Base-by-base conservation (phyloP, 768 basidiomycete genomes). In the Psilocybe cyanescens region DNA sequence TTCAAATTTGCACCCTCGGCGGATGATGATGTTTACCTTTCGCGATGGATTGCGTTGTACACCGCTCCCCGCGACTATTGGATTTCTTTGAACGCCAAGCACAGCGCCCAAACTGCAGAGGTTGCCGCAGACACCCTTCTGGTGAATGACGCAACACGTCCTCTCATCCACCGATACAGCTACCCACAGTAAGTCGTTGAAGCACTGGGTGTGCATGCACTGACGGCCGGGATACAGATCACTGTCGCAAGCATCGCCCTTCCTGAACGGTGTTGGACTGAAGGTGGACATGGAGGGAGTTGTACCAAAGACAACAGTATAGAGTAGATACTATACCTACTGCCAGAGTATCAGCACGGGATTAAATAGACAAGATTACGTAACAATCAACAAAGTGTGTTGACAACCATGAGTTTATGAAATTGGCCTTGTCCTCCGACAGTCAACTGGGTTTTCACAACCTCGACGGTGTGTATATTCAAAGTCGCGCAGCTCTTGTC, bases 1-100 rank as follows among this genome's bases (percentile, higher is more conserved):
- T 88, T 89, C 78, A 91, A 91, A 73, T 88, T 79, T 68, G 87
- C 89, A 3, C 91, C 91, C 0, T 75, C 80, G 57, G 81, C 85
- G 6, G 76, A 75, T 31, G 83, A 89, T 41, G 85, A 90, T 60
- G 83, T 80, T 53, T 86, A 84, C 67, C 70, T 92, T 69, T 89
- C 89, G 11, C 82, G 83, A 46, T 90, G 85, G 83, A 84, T 93
- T 67, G 78, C 81, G 29, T 70, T 86, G 69, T 88, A 86, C 74
- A 73, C 73, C 41, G 80, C 84, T 1, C 78, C 89, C 4, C 68
- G 74, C 30, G 80, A 85, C 55, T 73, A 81, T 60, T 91, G 88
- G 88, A 73, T 82, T 35, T 68, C 76, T 8, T 59, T 83, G 66
- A 88, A 87, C 65, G 81, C 82, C 62, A 81, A 83, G 65, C 87